phyloP scores from a whole-genome alignment of 2,329 filamentous ascomycete genomes.

The Venturia aucupariae region DNA sequence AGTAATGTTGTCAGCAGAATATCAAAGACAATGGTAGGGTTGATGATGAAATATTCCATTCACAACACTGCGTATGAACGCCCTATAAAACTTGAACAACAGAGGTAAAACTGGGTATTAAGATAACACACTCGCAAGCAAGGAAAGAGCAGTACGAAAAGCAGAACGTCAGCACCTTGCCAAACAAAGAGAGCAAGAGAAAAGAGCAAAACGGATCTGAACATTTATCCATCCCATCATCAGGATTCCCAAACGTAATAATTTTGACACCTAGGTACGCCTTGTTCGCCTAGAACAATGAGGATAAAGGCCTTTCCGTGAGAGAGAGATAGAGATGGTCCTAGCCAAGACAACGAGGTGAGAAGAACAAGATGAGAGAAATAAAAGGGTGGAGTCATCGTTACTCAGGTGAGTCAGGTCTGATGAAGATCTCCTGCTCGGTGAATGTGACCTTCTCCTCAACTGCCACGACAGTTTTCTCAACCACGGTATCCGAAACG shows the following conservation, averaged over 20 bases:
- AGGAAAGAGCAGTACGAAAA: not conserved
- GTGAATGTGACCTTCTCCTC: not conserved
- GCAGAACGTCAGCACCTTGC: not conserved
- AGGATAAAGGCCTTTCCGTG: not conserved
- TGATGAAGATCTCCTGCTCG: slow-evolving; percentile 2
- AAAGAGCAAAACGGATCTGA: not conserved
- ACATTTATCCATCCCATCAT: slow-evolving; percentile 6
- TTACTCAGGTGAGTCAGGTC: not conserved
- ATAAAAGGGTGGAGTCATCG: not conserved
- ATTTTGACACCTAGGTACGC: not conserved
- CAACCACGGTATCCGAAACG: not conserved
- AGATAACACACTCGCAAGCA: not conserved
- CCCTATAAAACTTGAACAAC: not conserved
- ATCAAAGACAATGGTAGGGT: not conserved
- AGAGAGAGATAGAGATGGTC: not conserved
- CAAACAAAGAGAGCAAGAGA: not conserved
- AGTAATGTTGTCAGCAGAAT: too few species aligned
- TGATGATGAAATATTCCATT: not conserved
- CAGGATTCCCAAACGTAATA: not conserved
- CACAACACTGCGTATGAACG: not conserved
- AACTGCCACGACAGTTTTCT: not conserved
- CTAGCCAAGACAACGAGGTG: not conserved
- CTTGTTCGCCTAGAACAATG: not conserved
- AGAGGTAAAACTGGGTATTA: not conserved
- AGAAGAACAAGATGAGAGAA: not conserved